Evolutionary conservation across 805 yeast species (phyloP).

Genomic region (Kluyveromyces aestuarii): DNA sequence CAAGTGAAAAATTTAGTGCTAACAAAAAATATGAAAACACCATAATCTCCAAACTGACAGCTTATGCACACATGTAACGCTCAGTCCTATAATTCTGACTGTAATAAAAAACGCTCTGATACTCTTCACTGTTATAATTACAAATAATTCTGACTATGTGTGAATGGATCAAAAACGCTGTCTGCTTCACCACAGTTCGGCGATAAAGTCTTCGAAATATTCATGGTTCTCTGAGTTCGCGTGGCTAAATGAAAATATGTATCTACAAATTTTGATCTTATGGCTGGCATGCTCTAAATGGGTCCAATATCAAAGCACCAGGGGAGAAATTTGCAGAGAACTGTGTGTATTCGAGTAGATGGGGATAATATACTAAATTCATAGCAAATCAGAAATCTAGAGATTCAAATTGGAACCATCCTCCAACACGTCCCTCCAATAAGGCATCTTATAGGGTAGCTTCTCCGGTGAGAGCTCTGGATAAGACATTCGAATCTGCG

Average conservation of each 20-base stretch:
- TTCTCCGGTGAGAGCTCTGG: conserved; percentile 41
- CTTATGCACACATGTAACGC: no score
- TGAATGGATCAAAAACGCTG: no score
- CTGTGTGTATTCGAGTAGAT: neutral
- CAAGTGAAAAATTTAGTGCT: neutral
- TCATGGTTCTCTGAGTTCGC: no score
- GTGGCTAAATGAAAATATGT: no score
- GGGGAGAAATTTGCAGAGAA: neutral
- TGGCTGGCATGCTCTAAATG: no score
- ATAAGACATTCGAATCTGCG: conserved; percentile 32
- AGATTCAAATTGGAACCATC: conserved; percentile 17
- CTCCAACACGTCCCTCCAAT: conserved; percentile 31
- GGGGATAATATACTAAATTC: neutral
- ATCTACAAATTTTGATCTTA: no score
- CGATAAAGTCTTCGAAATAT: no score
- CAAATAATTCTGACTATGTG: no score
- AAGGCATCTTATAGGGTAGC: conserved; percentile 30
- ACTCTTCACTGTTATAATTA: no score
- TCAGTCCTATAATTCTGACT: no score
- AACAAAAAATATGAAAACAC: neutral
- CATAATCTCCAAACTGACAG: neutral
- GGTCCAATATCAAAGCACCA: neutral
- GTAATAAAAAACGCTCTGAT: no score
- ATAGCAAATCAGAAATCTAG: neutral
- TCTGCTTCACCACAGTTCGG: no score